Base-by-base conservation (phyloP, 2,329 filamentous ascomycete species). In the Epichloe gansuensis region DNA sequence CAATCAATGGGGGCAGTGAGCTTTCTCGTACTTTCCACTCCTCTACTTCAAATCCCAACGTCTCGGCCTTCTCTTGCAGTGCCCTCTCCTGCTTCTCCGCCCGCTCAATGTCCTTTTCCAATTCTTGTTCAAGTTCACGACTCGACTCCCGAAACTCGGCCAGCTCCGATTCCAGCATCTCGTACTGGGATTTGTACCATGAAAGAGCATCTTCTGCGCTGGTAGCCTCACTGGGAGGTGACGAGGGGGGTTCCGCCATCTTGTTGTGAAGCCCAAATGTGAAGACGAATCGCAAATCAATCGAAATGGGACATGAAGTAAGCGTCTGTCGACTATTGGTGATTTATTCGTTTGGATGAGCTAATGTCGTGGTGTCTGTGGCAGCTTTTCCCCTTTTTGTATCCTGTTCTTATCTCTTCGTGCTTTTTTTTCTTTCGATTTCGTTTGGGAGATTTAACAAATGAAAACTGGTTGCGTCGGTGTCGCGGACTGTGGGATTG, bases 171-270 rank as follows among this genome's bases (percentile, higher is more conserved):
- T 96, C 93, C 39, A 98, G 78, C 65, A 89, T 82, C 70, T 94
- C 89, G 72, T 97, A 97, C 68, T 97, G 91, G 51, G 82, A 72
- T 74, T 98, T 98, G 80, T 97, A 98, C 79, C 93, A 96, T 53
- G 84, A 78, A 50, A 98, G 76, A 55, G 90, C 85, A 64, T 93
- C 87, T 64, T 89, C 84, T 48, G 77, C 66, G 51, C 67, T 75
- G 51, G 78, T 68, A 50, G 71, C 68, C 62, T 74, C 76, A 62
- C 70, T 71, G 11, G 78, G 79, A 50, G 81, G 81, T 47, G 81
- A 84, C 5, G 81, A 84, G 5, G 80, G 79, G 59, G 75, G 74
- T 63, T 83, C 80, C 55, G 73, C 71, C 77, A 81, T 81, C 60
- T 45, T 42, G 23, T 23, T 21, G 17, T 48, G 39, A 17, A 42